Conservation (phyloP, 2,329 filamentous ascomycete species). For the Alternaria novae-zelandiae region DNA sequence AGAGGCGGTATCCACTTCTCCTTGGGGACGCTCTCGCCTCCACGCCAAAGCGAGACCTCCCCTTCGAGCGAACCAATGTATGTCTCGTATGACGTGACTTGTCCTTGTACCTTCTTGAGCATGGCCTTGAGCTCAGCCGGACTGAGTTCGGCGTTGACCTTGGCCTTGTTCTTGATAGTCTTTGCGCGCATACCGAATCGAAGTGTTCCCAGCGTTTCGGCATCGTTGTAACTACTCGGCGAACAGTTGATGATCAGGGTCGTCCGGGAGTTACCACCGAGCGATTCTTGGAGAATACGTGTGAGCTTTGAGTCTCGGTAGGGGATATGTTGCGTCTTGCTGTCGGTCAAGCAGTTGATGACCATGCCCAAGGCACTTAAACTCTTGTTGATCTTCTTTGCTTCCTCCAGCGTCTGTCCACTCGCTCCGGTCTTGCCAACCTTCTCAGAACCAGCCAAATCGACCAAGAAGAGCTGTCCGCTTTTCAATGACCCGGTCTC, state of each 20-base stretch:
- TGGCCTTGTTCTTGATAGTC: conserved; percentile 99
- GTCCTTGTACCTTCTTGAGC: conserved; percentile 88
- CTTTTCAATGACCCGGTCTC: conserved; percentile 96
- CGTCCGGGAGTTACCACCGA: conserved; percentile 98
- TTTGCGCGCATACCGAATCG: conserved; percentile 96
- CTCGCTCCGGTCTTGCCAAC: conserved; percentile 98
- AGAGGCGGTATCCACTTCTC: conserved; percentile 82
- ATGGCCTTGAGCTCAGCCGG: conserved; percentile 92
- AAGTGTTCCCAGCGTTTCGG: conserved; percentile 89
- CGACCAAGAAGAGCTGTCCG: conserved; percentile 94
- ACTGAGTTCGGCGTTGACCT: conserved; percentile 98
- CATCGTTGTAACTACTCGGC: conserved; percentile 98
- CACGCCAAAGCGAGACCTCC: conserved; percentile 86
- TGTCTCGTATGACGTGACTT: conserved; percentile 85
- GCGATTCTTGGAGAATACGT: conserved; percentile 92
- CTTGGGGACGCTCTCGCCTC: conserved; percentile 85
- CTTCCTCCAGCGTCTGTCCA: conserved; percentile 95
- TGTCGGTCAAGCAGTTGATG: conserved; percentile 95
- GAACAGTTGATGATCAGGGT: conserved; percentile 99
- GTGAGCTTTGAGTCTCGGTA: conserved; percentile 99
- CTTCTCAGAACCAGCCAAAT: conserved; percentile 98
- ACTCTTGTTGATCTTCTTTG: conserved; percentile 99
- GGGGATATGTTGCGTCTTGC: conserved; percentile 93
- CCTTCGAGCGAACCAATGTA: conserved; percentile 85
- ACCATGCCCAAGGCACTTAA: conserved; percentile 98